Base-by-base conservation (phyloP, 169 alveolate species). In the Eimeria maxima region DNA sequence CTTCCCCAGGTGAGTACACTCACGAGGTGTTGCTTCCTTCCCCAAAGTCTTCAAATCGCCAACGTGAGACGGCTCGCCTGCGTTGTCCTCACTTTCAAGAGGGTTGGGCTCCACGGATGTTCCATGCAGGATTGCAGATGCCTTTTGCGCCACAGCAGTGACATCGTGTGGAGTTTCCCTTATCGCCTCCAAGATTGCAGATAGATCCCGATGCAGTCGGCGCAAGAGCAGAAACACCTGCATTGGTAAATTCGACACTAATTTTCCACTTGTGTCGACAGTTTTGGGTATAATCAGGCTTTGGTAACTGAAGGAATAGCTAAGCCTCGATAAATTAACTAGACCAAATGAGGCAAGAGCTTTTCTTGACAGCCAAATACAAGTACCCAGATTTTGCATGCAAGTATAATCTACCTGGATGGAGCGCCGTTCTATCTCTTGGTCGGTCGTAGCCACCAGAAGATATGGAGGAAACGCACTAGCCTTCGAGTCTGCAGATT, bases 371-470 rank as follows among this genome's bases (percentile, higher is more conserved):
- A 5, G 13, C 86, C 55, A 38, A 38, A 22, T 24, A 44, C 38
- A 74, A 74, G 22, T 10, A 42, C 2, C 57, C 24, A 74, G 42
- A 44, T 22, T 18, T 42, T 14, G 87, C 27, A 18, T 6, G 27
- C 71, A 29, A n/a, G 38, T n/a, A n/a, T 18, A 27, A 81, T 27
- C 44, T 81, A 84, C 93, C 93, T 84, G 93, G 45, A 84, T 57
- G 44, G 93, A 84, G 16, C 93, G 93, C 13, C 93, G 93, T 38
- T 84, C 93, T 44, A 84, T 84, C 78, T 84, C 93, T 20, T 84
- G 93, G 33, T 84, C 93, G 18, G 93, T 84, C 93, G 69, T 33
- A 6, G 93, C 93, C 80, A 84, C 93, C 60, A 84, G 55, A 76
- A 84, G 93, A 53, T 84, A 84, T 29, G 93, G 93, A 55, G 93